These are phyloP conservation scores for Aurinia saxatilis DNA, from an alignment of 345 rosid species.

Conservation along the genomic window DNA sequence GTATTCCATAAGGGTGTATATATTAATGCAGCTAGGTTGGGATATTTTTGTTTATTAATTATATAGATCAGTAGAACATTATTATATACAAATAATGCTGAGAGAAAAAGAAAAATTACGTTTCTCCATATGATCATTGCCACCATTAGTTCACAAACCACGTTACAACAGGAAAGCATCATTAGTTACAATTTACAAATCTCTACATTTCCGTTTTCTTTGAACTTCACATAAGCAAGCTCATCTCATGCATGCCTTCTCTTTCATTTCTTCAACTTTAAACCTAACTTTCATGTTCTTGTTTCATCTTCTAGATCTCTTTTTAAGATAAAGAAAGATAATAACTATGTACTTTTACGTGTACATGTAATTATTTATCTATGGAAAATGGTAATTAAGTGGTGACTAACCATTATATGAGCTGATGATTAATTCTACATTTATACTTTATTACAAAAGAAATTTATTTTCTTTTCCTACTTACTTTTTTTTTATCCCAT, in stretches of 20 bases:
- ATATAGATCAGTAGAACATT: neutral
- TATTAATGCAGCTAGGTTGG: constrained; percentile 3
- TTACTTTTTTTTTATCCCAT: neutral
- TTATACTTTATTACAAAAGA: constrained; percentile 33
- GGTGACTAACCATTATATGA: constrained; percentile 44
- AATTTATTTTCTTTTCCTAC: neutral
- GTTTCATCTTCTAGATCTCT: neutral
- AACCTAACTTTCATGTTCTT: constrained; percentile 17
- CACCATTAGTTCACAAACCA: constrained; percentile 58
- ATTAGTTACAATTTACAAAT: constrained; percentile 46
- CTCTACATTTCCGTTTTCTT: constrained; percentile 52
- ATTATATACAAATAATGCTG: neutral
- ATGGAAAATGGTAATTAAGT: neutral
- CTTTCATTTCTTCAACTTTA: constrained; percentile 4
- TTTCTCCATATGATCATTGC: constrained; percentile 75
- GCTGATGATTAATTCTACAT: constrained; percentile 27
- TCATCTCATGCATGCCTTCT: constrained; percentile 12
- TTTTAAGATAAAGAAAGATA: neutral
- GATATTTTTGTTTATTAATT: neutral
- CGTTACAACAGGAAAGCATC: constrained; percentile 64
- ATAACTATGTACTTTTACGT: neutral
- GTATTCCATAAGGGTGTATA: constrained; percentile 11
- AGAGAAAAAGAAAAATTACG: no score
- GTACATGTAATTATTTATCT: constrained; percentile 2
- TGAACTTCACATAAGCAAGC: constrained; percentile 13